Evolutionary conservation across 129 eudicot genomes (phyloP).

Genomic region (Apium graveolens): DNA sequence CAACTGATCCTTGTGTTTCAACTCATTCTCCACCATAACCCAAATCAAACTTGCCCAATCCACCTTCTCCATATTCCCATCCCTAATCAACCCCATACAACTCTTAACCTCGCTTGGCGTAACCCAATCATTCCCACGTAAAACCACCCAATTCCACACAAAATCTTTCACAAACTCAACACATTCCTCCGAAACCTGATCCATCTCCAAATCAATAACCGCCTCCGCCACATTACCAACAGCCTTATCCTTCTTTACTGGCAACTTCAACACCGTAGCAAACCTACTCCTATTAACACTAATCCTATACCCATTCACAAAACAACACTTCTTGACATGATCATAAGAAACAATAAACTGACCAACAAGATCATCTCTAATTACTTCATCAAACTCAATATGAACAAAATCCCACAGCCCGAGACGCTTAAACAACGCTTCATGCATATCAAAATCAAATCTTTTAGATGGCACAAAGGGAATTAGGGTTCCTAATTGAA

Average conservation of each 20-base stretch:
- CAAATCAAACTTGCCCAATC: conserved; percentile 77
- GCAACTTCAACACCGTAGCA: conserved; percentile 55
- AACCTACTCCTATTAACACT: conserved; percentile 42
- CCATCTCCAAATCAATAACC: conserved; percentile 22
- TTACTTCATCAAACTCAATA: conserved; percentile 34
- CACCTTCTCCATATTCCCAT: conserved; percentile 72
- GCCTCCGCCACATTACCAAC: conserved; percentile 23
- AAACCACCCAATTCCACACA: conserved; percentile 61
- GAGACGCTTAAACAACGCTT: conserved; percentile 36
- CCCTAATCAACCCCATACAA: conserved; percentile 50
- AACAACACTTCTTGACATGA: conserved; percentile 23
- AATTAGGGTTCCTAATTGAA: conserved; percentile 23
- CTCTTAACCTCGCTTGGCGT: conserved; percentile 43
- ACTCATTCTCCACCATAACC: conserved; percentile 82
- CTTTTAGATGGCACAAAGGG: conserved; percentile 47
- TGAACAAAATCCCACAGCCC: conserved; percentile 65
- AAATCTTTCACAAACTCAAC: conserved; percentile 47
- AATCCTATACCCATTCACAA: conserved; percentile 37
- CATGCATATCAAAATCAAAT: conserved; percentile 35
- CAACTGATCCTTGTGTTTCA: conserved; percentile 44
- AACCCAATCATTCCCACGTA: conserved; percentile 57
- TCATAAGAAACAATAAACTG: conserved; percentile 58
- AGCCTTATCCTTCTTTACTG: conserved; percentile 33
- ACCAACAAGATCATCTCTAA: conserved; percentile 54
- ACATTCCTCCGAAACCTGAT: conserved; percentile 33